A percentile compares a stretch with the other conserved stretches of the same genome.
Conservation (phyloP, 192 early-diverging fungal genomes). For the Gorgonomyces haynaldii region DNA sequence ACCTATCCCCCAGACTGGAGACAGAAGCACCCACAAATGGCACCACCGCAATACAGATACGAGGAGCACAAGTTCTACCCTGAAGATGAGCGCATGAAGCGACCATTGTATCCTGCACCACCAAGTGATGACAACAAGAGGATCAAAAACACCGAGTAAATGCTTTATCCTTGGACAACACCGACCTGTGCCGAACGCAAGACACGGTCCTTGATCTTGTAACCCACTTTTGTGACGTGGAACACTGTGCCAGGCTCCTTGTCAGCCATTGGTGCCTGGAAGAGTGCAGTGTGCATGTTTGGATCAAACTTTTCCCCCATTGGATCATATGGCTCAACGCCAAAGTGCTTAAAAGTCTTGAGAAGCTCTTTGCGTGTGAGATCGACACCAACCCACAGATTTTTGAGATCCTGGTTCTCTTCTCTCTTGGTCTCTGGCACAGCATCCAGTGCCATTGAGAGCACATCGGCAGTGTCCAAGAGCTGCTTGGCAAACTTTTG, state of each 20-base stretch:
- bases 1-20: neutral
- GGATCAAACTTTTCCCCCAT: slow-evolving; percentile 87
- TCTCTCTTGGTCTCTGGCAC: slow-evolving; percentile 60
- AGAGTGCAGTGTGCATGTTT: slow-evolving; percentile 88
- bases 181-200: slow-evolving; percentile 92
- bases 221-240: slow-evolving; percentile 88
- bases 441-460: slow-evolving; percentile 76
- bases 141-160: neutral
- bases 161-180: slow-evolving; percentile 56
- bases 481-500: slow-evolving; percentile 98
- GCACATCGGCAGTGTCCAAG: slow-evolving; percentile 80
- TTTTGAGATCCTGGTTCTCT: slow-evolving; percentile 46
- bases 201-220: slow-evolving; percentile 80
- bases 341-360: slow-evolving; percentile 76
- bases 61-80: neutral
- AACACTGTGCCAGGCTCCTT: slow-evolving; percentile 84
- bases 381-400: slow-evolving; percentile 76
- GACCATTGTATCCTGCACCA: slow-evolving; percentile 1
- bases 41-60: too few relatives aligned
- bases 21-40: too few relatives aligned
- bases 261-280: slow-evolving; percentile 77
- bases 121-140: slow-evolving; percentile 3
- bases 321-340: slow-evolving; percentile 70
- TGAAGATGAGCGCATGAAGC: slow-evolving; percentile 1
- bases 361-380: slow-evolving; percentile 82